phyloP scores from a whole-genome alignment of 345 rosid genomes.

The Orychophragmus violaceus region DNA sequence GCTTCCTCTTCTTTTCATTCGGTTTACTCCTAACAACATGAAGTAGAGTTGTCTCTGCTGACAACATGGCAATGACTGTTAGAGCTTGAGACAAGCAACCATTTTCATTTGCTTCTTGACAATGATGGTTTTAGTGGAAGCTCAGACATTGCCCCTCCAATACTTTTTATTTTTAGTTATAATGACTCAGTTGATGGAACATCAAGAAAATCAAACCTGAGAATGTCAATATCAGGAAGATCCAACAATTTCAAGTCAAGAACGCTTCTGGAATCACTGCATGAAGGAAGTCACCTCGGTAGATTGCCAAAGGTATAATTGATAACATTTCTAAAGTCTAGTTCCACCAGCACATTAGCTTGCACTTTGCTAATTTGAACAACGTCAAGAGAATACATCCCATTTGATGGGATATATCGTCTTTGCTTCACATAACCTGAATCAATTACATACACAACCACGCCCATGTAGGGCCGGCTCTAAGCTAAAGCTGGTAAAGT shows the following conservation, averaged over 20 bases:
- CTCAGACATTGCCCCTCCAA: conserved; percentile 88
- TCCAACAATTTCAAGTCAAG: conserved; percentile 90
- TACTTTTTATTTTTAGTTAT: conserved; percentile 59
- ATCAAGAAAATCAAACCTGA: conserved; percentile 94
- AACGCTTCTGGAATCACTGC: conserved; percentile 91
- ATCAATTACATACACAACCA: conserved; percentile 94
- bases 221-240: conserved; percentile 85
- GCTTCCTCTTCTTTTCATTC: conserved; percentile 80
- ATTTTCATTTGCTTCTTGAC: conserved; percentile 80
- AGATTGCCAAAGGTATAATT: conserved; percentile 68
- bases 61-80: conserved; percentile 92
- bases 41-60: conserved; percentile 86
- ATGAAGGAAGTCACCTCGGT: conserved; percentile 75
- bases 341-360: conserved; percentile 99
- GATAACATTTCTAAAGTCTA: conserved; percentile 91
- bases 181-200: conserved; percentile 89
- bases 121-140: conserved; percentile 96
- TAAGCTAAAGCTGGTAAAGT: no score
- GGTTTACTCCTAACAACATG: conserved; percentile 69
- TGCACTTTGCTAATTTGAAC: conserved; percentile 96
- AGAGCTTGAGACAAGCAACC: conserved; percentile 89
- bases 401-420: conserved; percentile 83
- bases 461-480: no score
- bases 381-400: conserved; percentile 97
- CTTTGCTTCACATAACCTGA: conserved; percentile 95